Percentiles rank a stretch among this genome's conserved stretches.
Evolutionary conservation across 2,329 filamentous ascomycete genomes (phyloP).

Genomic region (Sclerotiophoma versabilis): DNA sequence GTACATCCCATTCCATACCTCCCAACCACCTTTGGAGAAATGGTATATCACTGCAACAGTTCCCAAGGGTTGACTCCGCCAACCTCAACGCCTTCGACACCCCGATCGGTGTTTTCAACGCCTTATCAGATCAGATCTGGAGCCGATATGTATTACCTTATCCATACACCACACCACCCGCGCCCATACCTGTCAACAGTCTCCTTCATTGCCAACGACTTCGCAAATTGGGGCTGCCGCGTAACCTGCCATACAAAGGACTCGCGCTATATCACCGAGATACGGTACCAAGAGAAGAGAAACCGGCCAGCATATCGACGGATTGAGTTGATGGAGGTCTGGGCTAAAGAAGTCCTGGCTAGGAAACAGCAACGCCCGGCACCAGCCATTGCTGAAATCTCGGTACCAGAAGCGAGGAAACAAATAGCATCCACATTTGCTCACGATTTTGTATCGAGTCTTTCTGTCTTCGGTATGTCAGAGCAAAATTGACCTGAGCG

Average conservation of each 20-base stretch:
- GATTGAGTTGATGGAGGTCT: conserved; percentile 26
- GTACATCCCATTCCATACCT: conserved; percentile 1
- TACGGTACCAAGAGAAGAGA: conserved; percentile 16
- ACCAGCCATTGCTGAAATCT: neutral
- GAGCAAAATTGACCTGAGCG: too few relatives aligned
- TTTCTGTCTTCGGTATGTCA: conserved; percentile 3
- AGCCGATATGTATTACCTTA: conserved; percentile 7
- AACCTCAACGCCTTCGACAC: neutral
- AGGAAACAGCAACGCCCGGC: conserved; percentile 9
- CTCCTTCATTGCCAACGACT: conserved; percentile 27
- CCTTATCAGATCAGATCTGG: neutral
- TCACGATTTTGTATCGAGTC: conserved; percentile 18
- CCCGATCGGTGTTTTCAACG: neutral
- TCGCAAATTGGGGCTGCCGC: conserved; percentile 22
- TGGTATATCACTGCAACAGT: neutral
- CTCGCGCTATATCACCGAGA: conserved; percentile 23
- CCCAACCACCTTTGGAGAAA: conserved; percentile 1
- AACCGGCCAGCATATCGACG: conserved; percentile 10
- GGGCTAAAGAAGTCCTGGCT: conserved; percentile 21
- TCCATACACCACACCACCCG: conserved; percentile 1
- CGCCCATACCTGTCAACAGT: conserved; percentile 19
- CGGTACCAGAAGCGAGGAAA: neutral
- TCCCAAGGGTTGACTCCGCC: neutral
- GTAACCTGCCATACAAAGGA: conserved; percentile 19
- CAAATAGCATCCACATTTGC: conserved; percentile 12